phyloP scores from a whole-genome alignment of 2,329 filamentous ascomycete species.

The Colletotrichum sp. region DNA sequence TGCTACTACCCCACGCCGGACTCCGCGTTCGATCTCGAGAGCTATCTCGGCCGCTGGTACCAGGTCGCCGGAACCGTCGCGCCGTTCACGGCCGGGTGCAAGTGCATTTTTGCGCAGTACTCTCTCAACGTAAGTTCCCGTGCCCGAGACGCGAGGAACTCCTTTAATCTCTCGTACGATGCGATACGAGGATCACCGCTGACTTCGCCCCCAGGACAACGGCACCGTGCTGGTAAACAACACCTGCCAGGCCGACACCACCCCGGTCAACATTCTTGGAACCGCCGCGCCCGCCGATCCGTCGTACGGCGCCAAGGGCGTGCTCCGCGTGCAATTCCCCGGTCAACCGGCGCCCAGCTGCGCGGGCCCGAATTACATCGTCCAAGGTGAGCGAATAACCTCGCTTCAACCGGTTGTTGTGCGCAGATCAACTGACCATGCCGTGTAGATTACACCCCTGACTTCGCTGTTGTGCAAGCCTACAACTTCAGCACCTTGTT shows the following conservation, averaged over 20 bases:
- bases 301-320: conserved; percentile 32
- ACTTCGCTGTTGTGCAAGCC: conserved; percentile 36
- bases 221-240: conserved; percentile 37
- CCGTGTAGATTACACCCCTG: conserved; percentile 30
- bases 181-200: background rate
- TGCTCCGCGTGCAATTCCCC: conserved; percentile 35
- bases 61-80: conserved; percentile 36
- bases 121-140: conserved; percentile 30
- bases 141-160: background rate
- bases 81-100: conserved; percentile 34
- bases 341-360: conserved; percentile 31
- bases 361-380: conserved; percentile 37
- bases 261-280: conserved; percentile 33
- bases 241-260: conserved; percentile 31
- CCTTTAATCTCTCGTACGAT: background rate
- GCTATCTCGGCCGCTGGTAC: conserved; percentile 38
- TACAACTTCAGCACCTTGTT: conserved; percentile 37
- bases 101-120: conserved; percentile 36
- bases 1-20: conserved; percentile 36
- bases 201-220: conserved; percentile 27
- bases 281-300: conserved; percentile 30
- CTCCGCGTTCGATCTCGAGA: conserved; percentile 29
- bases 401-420: rapidly evolving
- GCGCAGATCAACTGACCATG: too few relatives aligned
- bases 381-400: conserved; percentile 27